These are phyloP conservation scores for Amyloporia xantha DNA, from an alignment of 768 basidiomycete species.

Conservation along the genomic window DNA sequence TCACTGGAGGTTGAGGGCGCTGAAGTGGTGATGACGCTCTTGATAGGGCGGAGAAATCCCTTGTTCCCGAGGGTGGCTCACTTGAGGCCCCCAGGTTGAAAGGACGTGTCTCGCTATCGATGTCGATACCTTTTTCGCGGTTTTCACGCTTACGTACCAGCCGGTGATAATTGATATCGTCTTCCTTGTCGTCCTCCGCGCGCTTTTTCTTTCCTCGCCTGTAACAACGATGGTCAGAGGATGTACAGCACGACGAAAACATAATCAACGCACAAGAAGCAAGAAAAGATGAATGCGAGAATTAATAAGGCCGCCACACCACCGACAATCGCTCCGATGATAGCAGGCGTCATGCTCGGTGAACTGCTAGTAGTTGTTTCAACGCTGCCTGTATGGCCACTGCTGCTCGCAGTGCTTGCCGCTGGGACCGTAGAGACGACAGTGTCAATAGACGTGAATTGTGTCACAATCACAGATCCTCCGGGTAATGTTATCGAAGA, in stretches of 20 bases:
- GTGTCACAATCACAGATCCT: neutral
- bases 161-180: neutral
- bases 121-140: neutral
- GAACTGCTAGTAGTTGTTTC: neutral
- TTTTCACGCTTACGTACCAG: neutral
- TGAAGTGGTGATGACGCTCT: neutral
- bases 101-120: neutral
- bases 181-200: neutral
- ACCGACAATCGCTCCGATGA: neutral
- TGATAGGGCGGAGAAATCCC: neutral
- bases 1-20: too few relatives aligned
- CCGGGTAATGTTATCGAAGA: neutral
- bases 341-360: neutral
- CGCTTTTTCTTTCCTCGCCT: neutral
- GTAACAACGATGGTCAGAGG: neutral
- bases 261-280: neutral
- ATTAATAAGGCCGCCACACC: neutral
- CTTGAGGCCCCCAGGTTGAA: neutral
- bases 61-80: neutral
- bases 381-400: neutral
- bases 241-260: too few relatives aligned
- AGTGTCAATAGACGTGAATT: neutral
- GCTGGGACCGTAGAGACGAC: neutral
- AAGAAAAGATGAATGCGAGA: neutral
- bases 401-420: neutral